Base-by-base conservation (phyloP, 2,329 filamentous ascomycete genomes). In the Sporothrix brasiliensis region DNA sequence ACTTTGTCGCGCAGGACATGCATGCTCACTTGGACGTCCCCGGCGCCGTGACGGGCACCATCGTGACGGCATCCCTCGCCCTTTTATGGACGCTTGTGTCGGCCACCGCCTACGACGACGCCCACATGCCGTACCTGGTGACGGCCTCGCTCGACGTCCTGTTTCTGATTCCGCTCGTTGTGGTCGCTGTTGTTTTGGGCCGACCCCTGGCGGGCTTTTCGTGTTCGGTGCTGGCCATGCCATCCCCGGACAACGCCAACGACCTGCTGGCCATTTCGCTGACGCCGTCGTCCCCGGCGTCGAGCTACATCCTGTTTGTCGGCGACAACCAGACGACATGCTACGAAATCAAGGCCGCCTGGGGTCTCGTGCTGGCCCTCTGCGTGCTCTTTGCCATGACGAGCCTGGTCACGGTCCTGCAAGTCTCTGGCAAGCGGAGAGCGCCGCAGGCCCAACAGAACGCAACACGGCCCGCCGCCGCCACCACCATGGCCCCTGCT, bases 271-370 rank as follows among this genome's bases (percentile, higher is more conserved):
- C 80, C 69, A 75, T 76, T 7, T 81, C 27, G 6, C 41, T 30
- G 50, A 30, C 49, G n/a, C 54, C 30, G 19, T 65, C 39, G 7
- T 58, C 65, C 4, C 4, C 41, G 16, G 79, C 73, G 19, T 70
- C 78, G 47, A 81, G 80, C 73, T 84, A 83, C 76, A 78, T 83
- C 68, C 77, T 82, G 58, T 86, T 86, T 79, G 83, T 84, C 27
- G 83, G 83, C 69, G 81, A 83, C 4, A 84, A 83, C 75, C 84
- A 84, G 78, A 79, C 86, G 21, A 91, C 91, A 69, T 97, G 94
- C 82, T 88, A 89, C 76, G 89, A 95, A 83, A 89, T 93, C 79
- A 96, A 97, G 85, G 88, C 91, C 19, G 87, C 95, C 74, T 97
- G 93, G 94, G 93, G 93, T 0, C 80, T 97, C 72, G 87, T 88